Evolutionary conservation across 2,329 filamentous ascomycete species (phyloP).

Genomic region (Ceratocystis huliohia): DNA sequence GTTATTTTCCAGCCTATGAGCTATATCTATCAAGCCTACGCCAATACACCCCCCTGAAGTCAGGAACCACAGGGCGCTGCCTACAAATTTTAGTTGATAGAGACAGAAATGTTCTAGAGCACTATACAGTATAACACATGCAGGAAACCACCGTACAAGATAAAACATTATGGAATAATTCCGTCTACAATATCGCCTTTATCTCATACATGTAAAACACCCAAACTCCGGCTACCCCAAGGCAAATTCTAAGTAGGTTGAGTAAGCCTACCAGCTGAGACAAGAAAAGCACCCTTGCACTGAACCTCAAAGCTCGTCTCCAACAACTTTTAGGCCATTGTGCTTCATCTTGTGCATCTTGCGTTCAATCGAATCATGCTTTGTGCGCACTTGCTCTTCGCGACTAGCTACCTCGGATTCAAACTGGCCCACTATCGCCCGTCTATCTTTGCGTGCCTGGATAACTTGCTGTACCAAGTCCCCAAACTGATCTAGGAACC

Average conservation of each 20-base stretch:
- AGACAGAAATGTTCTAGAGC: constrained; percentile 42
- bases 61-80: constrained; percentile 39
- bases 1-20: constrained; percentile 60
- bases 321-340: constrained; percentile 44
- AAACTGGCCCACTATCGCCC: constrained; percentile 38
- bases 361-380: constrained; percentile 41
- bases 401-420: constrained; percentile 43
- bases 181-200: background rate
- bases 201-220: constrained; percentile 1
- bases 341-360: constrained; percentile 44
- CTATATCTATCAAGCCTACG: constrained; percentile 32
- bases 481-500: constrained; percentile 45
- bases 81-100: constrained; percentile 49
- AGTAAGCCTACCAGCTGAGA: background rate
- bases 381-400: constrained; percentile 41
- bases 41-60: background rate
- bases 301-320: constrained; percentile 17
- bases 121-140: background rate
- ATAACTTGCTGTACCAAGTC: constrained; percentile 38
- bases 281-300: background rate
- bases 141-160: background rate
- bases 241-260: background rate
- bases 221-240: constrained; percentile 2
- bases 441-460: constrained; percentile 38
- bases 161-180: background rate